These are phyloP conservation scores for Rugonectria rugulosa DNA, from an alignment of 2,329 filamentous ascomycete genomes.

Conservation along the genomic window DNA sequence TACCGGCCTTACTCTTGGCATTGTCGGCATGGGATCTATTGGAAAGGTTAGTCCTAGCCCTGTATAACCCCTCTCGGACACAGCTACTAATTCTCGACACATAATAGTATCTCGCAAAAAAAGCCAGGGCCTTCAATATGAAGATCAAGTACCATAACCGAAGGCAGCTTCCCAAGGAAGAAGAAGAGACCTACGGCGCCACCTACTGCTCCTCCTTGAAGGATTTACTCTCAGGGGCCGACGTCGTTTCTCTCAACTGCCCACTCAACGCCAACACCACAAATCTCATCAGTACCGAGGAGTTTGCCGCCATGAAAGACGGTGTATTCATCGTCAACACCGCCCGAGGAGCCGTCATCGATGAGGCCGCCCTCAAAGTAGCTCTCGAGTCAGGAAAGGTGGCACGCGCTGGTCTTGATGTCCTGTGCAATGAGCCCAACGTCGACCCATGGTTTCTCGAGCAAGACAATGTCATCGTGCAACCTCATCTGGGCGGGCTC, in stretches of 20 bases:
- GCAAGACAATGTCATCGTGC: slow-evolving; percentile 42
- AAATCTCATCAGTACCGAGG: slow-evolving; percentile 44
- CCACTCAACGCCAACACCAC: slow-evolving; percentile 50
- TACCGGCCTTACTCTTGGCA: slow-evolving; percentile 50
- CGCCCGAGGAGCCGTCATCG: slow-evolving; percentile 54
- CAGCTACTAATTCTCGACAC: not conserved
- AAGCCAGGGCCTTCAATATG: slow-evolving; percentile 49
- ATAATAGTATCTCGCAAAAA: slow-evolving; percentile 47
- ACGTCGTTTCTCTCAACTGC: slow-evolving; percentile 47
- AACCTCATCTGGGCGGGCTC: slow-evolving; percentile 53
- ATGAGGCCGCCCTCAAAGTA: slow-evolving; percentile 53
- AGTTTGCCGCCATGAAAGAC: slow-evolving; percentile 55
- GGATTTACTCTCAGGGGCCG: slow-evolving; percentile 47
- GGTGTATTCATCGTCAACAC: slow-evolving; percentile 57
- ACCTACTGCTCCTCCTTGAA: slow-evolving; percentile 46
- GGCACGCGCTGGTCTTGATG: slow-evolving; percentile 54
- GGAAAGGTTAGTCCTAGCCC: slow-evolving; percentile 39
- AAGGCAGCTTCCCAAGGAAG: slow-evolving; percentile 39
- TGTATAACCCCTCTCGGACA: not conserved
- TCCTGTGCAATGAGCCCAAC: slow-evolving; percentile 51
- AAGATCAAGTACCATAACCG: slow-evolving; percentile 52
- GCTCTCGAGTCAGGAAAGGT: slow-evolving; percentile 55
- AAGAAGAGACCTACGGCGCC: slow-evolving; percentile 43
- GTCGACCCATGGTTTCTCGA: slow-evolving; percentile 28
- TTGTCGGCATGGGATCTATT: slow-evolving; percentile 55